A percentile compares a stretch with the other conserved stretches of the same genome.
These are phyloP conservation scores for Ustilago loliicola DNA, from an alignment of 1,284 basidiomycete species.

Conservation along the genomic window DNA sequence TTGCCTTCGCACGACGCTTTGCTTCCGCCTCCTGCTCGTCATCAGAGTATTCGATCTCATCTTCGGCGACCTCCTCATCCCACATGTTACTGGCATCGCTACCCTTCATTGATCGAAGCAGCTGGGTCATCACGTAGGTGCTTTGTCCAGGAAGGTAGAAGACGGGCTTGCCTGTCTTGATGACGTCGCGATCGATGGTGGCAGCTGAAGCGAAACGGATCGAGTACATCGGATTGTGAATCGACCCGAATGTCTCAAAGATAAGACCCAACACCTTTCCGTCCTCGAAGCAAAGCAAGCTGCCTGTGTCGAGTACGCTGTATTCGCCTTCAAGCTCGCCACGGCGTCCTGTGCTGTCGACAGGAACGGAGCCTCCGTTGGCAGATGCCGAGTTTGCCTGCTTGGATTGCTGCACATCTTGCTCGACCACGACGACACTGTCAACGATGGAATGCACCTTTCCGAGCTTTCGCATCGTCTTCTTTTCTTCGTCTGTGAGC, in stretches of 20 bases:
- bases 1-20: conserved; percentile 72
- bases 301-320: conserved; percentile 87
- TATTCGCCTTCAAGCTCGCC: conserved; percentile 59
- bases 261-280: conserved; percentile 85
- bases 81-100: conserved; percentile 92
- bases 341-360: conserved; percentile 49
- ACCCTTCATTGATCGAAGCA: conserved; percentile 78
- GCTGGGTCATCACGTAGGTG: conserved; percentile 81
- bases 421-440: conserved; percentile 64
- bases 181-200: conserved; percentile 62
- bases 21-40: conserved; percentile 85
- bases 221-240: conserved; percentile 85
- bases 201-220: conserved; percentile 73
- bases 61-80: conserved; percentile 87
- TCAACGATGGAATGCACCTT: conserved; percentile 65
- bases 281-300: conserved; percentile 86
- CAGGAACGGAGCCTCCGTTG: conserved; percentile 22
- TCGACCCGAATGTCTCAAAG: conserved; percentile 90
- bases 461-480: conserved; percentile 54
- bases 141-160: conserved; percentile 83
- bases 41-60: conserved; percentile 89
- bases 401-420: conserved; percentile 48
- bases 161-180: conserved; percentile 71
- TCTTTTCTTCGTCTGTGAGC: conserved; percentile 40
- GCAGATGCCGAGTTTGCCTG: not conserved